A percentile compares a stretch with the other conserved stretches of the same genome.
phyloP scores from a whole-genome alignment of 1,139 yeast species.

The Casaregolazyma lundiana region DNA sequence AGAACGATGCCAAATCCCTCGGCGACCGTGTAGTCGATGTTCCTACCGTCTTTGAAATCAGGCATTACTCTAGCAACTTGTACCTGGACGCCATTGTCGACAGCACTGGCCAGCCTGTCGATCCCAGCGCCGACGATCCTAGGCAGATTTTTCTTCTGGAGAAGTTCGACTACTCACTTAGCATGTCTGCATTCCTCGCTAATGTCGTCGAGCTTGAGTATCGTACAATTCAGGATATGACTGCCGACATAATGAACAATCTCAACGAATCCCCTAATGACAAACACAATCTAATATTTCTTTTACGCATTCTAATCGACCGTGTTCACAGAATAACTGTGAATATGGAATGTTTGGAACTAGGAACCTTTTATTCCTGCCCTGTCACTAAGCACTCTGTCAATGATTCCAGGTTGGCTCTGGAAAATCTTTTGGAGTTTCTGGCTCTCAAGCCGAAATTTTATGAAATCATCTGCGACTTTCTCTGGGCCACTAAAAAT shows the following conservation, averaged over 20 bases:
- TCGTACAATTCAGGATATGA: not conserved
- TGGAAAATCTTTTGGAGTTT: slow-evolving; percentile 68
- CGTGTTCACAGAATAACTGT: slow-evolving; percentile 3
- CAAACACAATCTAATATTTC: slow-evolving; percentile 17
- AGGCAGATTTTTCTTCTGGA: not conserved
- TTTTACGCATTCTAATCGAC: slow-evolving; percentile 21
- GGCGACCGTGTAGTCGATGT: not conserved
- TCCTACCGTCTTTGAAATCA: slow-evolving; percentile 20
- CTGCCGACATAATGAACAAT: not conserved
- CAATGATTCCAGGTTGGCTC: slow-evolving; percentile 39
- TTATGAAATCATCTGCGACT: slow-evolving; percentile 57
- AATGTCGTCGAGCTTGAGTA: not conserved
- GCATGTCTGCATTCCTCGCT: not conserved
- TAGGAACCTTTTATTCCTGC: slow-evolving; percentile 26
- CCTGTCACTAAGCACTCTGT: slow-evolving; percentile 11
- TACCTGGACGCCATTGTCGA: slow-evolving; percentile 23
- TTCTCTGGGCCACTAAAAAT: slow-evolving; percentile 41
- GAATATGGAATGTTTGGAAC: slow-evolving; percentile 28
- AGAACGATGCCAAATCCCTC: not conserved
- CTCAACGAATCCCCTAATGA: not conserved
- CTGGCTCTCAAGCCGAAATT: slow-evolving; percentile 69
- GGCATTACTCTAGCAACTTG: slow-evolving; percentile 23
- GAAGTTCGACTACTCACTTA: not conserved
- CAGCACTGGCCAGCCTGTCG: slow-evolving; percentile 18
- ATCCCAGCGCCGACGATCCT: not conserved